These are phyloP conservation scores for Solidago caesia DNA, from an alignment of 129 eudicot species.

Conservation along the genomic window DNA sequence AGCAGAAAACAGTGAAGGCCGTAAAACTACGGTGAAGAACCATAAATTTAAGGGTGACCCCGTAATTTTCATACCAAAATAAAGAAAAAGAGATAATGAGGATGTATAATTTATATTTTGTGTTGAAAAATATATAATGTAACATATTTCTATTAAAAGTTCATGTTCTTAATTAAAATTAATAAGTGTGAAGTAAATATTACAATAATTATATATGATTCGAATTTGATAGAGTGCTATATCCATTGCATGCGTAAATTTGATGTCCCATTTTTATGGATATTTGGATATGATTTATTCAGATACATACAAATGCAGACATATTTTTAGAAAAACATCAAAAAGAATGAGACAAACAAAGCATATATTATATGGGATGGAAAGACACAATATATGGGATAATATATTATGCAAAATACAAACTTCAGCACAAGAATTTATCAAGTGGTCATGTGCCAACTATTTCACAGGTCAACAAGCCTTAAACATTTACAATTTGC, in stretches of 20 bases:
- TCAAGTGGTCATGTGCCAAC: slow-evolving; percentile 36
- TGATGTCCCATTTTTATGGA: not conserved
- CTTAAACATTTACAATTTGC: slow-evolving; percentile 29
- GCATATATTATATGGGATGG: not conserved
- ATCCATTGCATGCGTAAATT: not conserved
- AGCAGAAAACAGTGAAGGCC: too few species aligned
- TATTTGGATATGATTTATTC: not conserved
- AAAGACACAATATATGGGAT: slow-evolving; percentile 24
- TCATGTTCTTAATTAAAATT: too few species aligned
- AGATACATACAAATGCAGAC: not conserved
- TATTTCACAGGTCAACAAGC: slow-evolving; percentile 34
- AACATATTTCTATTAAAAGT: too few species aligned
- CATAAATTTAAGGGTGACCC: too few species aligned
- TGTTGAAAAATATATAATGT: too few species aligned
- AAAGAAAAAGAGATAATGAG: too few species aligned
- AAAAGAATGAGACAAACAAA: slow-evolving; percentile 21
- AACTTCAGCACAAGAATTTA: slow-evolving; percentile 15
- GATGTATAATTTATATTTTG: too few species aligned
- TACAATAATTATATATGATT: too few species aligned
- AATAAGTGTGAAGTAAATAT: too few species aligned
- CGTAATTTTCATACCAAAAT: too few species aligned
- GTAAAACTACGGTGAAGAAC: too few species aligned
- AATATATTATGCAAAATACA: not conserved
- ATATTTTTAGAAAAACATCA: slow-evolving; percentile 14
- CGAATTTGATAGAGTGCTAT: too few species aligned